These are phyloP conservation scores for Dissophora ornata DNA, from an alignment of 192 early-diverging fungal species.

Conservation along the genomic window DNA sequence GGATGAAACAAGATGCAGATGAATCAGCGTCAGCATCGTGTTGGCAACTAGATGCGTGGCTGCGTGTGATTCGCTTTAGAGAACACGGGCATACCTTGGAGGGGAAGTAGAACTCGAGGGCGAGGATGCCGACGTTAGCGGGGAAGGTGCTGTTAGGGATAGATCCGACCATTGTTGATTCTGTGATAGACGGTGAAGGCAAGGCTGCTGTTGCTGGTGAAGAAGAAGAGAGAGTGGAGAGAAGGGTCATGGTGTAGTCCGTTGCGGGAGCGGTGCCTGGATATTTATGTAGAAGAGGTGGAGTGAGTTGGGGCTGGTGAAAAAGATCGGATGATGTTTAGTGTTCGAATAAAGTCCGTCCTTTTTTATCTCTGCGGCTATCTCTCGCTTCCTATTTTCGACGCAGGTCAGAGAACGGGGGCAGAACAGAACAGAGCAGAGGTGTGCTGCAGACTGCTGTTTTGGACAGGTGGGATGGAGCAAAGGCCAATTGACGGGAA, in stretches of 20 bases:
- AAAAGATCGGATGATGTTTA: constrained; percentile 28
- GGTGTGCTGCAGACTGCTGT: too few relatives aligned
- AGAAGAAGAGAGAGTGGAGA: constrained; percentile 12
- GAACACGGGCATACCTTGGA: constrained; percentile 30
- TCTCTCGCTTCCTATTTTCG: too few relatives aligned
- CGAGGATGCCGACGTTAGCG: constrained; percentile 71
- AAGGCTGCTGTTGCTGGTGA: not conserved
- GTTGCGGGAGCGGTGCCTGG: constrained; percentile 2
- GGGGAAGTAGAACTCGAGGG: constrained; percentile 78
- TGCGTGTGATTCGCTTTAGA: too few relatives aligned
- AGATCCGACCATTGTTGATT: constrained; percentile 48
- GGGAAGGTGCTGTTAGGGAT: constrained; percentile 55
- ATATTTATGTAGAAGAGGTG: constrained; percentile 9
- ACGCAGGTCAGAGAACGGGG: too few relatives aligned
- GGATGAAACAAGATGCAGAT: not conserved
- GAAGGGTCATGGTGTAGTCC: constrained; percentile 1
- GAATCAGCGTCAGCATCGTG: not conserved
- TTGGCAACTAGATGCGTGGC: not conserved
- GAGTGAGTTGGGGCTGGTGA: not conserved
- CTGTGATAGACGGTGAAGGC: too few relatives aligned
- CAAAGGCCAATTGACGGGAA: too few relatives aligned
- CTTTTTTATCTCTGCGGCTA: not conserved
- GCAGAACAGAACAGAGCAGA: too few relatives aligned
- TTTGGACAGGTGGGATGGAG: too few relatives aligned
- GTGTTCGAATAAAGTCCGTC: not conserved